phyloP scores from a whole-genome alignment of 345 rosid genomes.

The Eucalyptus pumila region DNA sequence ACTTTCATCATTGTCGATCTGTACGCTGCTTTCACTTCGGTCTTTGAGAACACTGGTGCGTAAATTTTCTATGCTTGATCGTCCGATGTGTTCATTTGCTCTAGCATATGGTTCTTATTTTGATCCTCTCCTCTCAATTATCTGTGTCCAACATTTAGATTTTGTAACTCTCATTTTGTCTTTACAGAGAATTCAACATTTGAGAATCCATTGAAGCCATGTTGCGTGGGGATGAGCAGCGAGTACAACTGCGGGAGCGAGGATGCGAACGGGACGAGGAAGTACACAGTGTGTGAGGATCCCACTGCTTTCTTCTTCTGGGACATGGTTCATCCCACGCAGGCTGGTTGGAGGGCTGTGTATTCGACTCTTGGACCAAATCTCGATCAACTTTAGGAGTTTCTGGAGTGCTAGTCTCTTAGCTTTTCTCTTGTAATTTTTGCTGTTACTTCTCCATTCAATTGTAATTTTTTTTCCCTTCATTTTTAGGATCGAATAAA shows the following conservation, averaged over 20 bases:
- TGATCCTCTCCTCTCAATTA: background rate
- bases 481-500: background rate
- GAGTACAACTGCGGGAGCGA: background rate
- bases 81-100: background rate
- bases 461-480: background rate
- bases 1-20: conserved; percentile 46
- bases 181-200: conserved; percentile 20
- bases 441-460: background rate
- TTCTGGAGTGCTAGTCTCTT: background rate
- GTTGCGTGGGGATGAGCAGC: background rate
- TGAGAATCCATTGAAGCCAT: conserved; percentile 39
- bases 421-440: background rate
- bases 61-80: background rate
- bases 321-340: conserved; percentile 23
- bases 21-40: conserved; percentile 40
- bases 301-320: conserved; percentile 17
- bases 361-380: background rate
- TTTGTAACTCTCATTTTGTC: background rate
- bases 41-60: conserved; percentile 14
- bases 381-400: conserved; percentile 1
- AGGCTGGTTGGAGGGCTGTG: conserved; percentile 27
- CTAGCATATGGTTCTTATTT: background rate
- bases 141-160: background rate
- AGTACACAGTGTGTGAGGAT: conserved; percentile 13
- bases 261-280: background rate